Base-by-base conservation (phyloP, 805 yeast species). In the Nakazawaea wickerhamii region DNA sequence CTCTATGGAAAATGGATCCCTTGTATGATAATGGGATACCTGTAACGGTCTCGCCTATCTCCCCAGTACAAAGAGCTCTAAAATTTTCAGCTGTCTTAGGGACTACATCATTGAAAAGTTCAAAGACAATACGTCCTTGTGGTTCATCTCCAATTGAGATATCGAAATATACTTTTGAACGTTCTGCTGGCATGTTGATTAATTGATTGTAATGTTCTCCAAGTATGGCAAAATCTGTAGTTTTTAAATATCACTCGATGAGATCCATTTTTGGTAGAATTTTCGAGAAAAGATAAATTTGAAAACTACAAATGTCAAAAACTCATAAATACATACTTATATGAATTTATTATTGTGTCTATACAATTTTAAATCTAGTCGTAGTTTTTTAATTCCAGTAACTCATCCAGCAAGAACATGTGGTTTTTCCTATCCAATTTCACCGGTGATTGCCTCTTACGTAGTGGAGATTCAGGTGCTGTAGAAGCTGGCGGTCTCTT, bases 51-150 rank as follows among this genome's bases (percentile, higher is more conserved):
- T 60, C 59, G 26, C 95, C 95, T 54, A 82, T 80, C 58, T 87
- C 95, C 20, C 97, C 97, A 31, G 95, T 83, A 63, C 95, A 83
- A 44, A 91, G 67, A 4, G 91, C 88, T 47, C 88, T 74, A 71
- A 90, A 90, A 66, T 90, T 90, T 55, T 86, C 95, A 9, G 91
- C 84, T 1, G 96, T 88, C 59, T 79, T 83, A 40, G 96, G 96
- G 10, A 84, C 95, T 23, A 83, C 72, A 50, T 81, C 87, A 45
- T 68, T 63, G 66, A 65, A 81, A 36, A 91, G 69, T 58, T 87
- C 89, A 58, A 91, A 80, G 10, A 81, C 83, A 34, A 85, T 73
- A 55, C 95, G 78, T 27, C 97, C 97, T 44, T 74, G 71, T 4
- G 77, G 67, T 44, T 67, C 71, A 19, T 76, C 84, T 40, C 84